Base-by-base conservation (phyloP, 192 early-diverging fungal species). In the Linnemannia exigua region DNA sequence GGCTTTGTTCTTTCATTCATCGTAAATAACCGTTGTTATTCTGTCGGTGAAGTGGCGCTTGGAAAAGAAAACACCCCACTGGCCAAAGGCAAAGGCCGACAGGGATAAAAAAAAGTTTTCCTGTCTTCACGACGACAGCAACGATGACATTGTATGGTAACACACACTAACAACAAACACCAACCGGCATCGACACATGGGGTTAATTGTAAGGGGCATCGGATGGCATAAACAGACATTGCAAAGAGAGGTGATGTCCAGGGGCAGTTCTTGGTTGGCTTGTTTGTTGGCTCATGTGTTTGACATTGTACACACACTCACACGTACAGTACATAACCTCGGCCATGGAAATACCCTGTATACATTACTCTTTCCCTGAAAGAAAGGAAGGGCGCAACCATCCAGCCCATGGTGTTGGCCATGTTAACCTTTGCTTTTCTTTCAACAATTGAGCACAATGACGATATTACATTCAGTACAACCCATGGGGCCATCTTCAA, bases 101-200 rank as follows among this genome's bases (percentile, higher is more conserved):
- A 52, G 16, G 50, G 50, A 54, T 51, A 20, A 19, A 7, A 52
- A 52, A 52, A 20, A 22, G 22, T n/a, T 25, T 15, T 63, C 31
- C 31, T 63, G 58, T 63, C 58, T 63, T 63, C 58, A 63, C 14
- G 58, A 25, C 58, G 58, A 63, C 52, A 8, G 3, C 17, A 52
- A 52, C 22, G 6, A 28, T 25, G n/a, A 25, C 54, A 25, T 12
- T 25, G 22, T 20, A 54, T 33, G 58, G 58, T 63, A 63, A 63
- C 58, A 63, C 58, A 61, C 58, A 63, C 48, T 17, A 17, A 5
- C 48, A 50, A 50, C 48, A 63, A 63, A 63, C 28, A 63, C 22
- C 52, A 63, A 50, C 58, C 58, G 58, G 58, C 58, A 63, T 63
- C 28, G 58, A 63, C 58, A 63, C 58, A 63, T 63, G 58, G 58